Percentiles rank a stretch among this genome's conserved stretches.
These are phyloP conservation scores for Bassia scoparia DNA, from an alignment of 148 eudicot species.

Conservation along the genomic window DNA sequence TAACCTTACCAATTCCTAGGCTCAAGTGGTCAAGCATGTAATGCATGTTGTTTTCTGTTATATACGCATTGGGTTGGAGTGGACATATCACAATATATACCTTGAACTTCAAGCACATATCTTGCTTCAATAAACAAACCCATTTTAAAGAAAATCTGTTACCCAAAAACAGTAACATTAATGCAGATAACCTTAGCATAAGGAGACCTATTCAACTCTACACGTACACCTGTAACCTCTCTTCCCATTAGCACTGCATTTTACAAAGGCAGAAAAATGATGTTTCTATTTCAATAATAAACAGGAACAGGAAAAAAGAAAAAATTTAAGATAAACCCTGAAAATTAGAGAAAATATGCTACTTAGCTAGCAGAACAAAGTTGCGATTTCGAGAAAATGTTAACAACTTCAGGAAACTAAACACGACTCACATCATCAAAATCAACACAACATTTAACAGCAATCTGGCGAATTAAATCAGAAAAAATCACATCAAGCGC, in stretches of 20 bases:
- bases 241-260: slow-evolving; percentile 77
- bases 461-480: slow-evolving; percentile 65
- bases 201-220: slow-evolving; percentile 40
- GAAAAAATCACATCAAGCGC: slow-evolving; percentile 61
- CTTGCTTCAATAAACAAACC: no score
- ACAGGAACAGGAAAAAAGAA: no score
- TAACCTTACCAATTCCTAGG: no score
- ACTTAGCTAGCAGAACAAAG: background rate
- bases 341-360: background rate
- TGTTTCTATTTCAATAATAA: background rate
- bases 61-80: no score
- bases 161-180: no score
- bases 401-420: background rate
- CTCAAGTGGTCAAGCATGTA: no score
- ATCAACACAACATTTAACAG: slow-evolving; percentile 66
- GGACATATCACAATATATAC: no score
- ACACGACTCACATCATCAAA: slow-evolving; percentile 55
- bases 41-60: no score
- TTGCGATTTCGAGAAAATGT: background rate
- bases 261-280: background rate
- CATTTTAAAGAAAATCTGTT: no score
- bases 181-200: slow-evolving; percentile 39
- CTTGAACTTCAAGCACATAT: no score
- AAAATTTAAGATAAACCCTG: no score
- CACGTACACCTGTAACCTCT: slow-evolving; percentile 57